A percentile compares a stretch with the other conserved stretches of the same genome.
Evolutionary conservation across 495 filamentous ascomycete genomes (phyloP).

Genomic region (Neurospora sp.): DNA sequence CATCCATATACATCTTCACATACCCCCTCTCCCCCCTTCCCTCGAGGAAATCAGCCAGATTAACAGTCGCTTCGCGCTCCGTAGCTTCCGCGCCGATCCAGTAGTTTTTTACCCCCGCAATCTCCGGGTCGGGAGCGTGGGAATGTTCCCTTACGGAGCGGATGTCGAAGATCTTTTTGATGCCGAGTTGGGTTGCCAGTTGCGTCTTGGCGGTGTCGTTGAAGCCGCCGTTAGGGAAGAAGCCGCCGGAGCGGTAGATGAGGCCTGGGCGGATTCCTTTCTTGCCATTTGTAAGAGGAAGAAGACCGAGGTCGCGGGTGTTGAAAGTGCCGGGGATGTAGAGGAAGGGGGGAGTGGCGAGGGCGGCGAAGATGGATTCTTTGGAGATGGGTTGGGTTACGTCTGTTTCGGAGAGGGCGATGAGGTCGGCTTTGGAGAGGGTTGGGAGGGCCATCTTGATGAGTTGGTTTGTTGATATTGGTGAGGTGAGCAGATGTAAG

Average conservation of each 20-base stretch:
- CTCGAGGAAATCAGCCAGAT: conserved; percentile 25
- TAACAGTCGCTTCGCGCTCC: conserved; percentile 22
- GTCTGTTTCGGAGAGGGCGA: conserved; percentile 28
- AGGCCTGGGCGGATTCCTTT: conserved; percentile 28
- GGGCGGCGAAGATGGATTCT: conserved; percentile 15
- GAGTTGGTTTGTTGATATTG: not conserved
- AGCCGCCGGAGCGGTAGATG: conserved; percentile 43
- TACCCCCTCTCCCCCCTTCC: conserved; percentile 33
- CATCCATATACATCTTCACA: conserved; percentile 31
- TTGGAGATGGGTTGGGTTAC: conserved; percentile 22
- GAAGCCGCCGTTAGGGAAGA: conserved; percentile 21
- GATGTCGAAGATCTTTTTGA: conserved; percentile 36
- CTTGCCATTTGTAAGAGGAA: conserved; percentile 2
- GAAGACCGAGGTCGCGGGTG: conserved; percentile 44
- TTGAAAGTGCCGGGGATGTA: conserved; percentile 43
- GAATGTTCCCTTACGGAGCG: conserved; percentile 28
- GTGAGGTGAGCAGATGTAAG: not conserved
- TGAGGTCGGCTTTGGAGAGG: conserved; percentile 20
- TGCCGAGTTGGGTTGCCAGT: conserved; percentile 26
- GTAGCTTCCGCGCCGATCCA: conserved; percentile 20
- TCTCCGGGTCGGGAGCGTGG: conserved; percentile 23
- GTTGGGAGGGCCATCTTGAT: conserved; percentile 15
- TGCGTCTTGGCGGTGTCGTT: conserved; percentile 24
- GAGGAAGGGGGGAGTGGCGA: conserved; percentile 44
- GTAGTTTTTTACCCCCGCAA: conserved; percentile 30